Percentiles rank a stretch among this genome's conserved stretches.
phyloP scores from a whole-genome alignment of 1,284 basidiomycete genomes.

The Puccinia horiana region DNA sequence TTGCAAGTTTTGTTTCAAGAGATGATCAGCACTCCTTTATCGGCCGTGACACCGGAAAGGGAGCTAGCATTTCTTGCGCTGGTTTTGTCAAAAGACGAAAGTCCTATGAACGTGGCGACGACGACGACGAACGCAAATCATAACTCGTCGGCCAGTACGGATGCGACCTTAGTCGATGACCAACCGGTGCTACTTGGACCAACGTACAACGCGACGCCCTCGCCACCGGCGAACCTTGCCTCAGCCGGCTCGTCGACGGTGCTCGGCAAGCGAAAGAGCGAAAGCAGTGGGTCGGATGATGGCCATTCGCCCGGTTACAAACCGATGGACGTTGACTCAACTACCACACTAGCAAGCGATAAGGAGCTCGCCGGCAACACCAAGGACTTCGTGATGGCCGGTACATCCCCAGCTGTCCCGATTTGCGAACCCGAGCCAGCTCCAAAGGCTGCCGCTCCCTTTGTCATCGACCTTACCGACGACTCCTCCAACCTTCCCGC shows the following conservation, averaged over 20 bases:
- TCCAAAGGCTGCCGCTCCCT: background rate
- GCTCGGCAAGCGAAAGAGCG: slow-evolving; percentile 71
- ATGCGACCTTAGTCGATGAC: slow-evolving; percentile 78
- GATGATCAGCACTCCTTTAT: slow-evolving; percentile 69
- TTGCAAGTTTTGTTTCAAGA: slow-evolving; percentile 76
- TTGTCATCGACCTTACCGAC: slow-evolving; percentile 44
- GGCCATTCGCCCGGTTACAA: slow-evolving; percentile 34
- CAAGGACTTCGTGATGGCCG: slow-evolving; percentile 12
- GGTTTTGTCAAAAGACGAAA: slow-evolving; percentile 83
- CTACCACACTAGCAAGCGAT: slow-evolving; percentile 18
- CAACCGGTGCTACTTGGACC: slow-evolving; percentile 17
- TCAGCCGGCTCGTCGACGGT: slow-evolving; percentile 62
- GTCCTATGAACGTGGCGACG: slow-evolving; percentile 56
- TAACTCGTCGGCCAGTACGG: slow-evolving; percentile 77
- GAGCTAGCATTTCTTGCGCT: slow-evolving; percentile 90
- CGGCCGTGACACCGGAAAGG: slow-evolving; percentile 76
- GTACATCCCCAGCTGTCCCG: background rate
- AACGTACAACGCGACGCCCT: slow-evolving; percentile 23
- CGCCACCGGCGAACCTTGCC: slow-evolving; percentile 53
- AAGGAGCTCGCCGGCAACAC: slow-evolving; percentile 20
- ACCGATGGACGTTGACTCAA: slow-evolving; percentile 10
- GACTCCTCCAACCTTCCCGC: slow-evolving; percentile 1
- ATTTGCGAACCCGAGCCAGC: background rate
- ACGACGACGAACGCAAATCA: slow-evolving; percentile 61
- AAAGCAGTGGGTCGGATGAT: slow-evolving; percentile 50